Base-by-base conservation (phyloP, 2,329 filamentous ascomycete species). In the Curvularia sp. region DNA sequence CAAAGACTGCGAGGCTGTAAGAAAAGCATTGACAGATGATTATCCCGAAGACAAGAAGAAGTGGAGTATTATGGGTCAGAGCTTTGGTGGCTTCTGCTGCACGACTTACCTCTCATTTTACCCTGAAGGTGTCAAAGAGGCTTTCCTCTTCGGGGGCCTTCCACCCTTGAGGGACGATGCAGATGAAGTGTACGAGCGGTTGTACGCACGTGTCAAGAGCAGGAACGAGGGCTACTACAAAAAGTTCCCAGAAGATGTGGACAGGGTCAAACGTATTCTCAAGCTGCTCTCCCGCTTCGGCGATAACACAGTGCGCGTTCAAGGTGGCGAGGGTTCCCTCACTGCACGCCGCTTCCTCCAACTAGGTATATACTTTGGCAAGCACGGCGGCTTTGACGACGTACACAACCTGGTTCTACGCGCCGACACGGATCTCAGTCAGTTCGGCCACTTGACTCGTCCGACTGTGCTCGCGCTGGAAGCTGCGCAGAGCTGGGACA, bases 51-150 rank as follows among this genome's bases (percentile, higher is more conserved):
- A 89, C 47, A 87, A 90, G 73, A 86, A 87, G 74, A 88, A 89
- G 73, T 97, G 93, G 94, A 90, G 88, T 57, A 84, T 95, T 28
- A 89, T 96, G 61, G 94, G 94, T 8, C 94, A 97, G 79, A 93
- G 89, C 15, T 98, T 96, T 76, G 94, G 94, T 38, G 94, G 94
- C 1, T 97, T 97, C 77, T 91, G 93, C 71, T 84, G 83, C 47
- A 82, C 92, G 32, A 94, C 90, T 7, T 98, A 97, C 75, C 84
- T 98, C 15, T 95, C 90, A 2, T 87, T 91, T 74, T 88, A 82
- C 67, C 91, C 92, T 0, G 84, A 92, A 55, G 90, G 90, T 1
- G 78, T 98, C 23, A 86, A 87, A 28, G 94, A 98, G 79, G 79
- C 87, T 23, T 98, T 96, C 73, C 82, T 93, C 32, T 91, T 90